phyloP scores from a whole-genome alignment of 2,329 filamentous ascomycete genomes.

The Pseudocercospora eumusae region DNA sequence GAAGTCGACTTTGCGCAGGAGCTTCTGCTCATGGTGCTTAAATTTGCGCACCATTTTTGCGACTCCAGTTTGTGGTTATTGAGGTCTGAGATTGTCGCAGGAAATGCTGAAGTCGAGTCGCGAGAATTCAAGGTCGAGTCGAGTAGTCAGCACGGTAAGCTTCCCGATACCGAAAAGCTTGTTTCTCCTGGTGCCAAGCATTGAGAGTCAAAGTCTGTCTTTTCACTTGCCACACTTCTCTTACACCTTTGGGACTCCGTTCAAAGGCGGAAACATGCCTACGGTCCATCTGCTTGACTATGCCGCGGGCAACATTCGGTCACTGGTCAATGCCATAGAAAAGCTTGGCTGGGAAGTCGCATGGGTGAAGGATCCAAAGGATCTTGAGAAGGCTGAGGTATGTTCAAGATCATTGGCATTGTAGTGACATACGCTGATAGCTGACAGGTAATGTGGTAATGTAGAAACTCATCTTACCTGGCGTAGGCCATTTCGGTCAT shows the following conservation, averaged over 20 bases:
- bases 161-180: conserved; percentile 5
- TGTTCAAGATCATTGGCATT: not conserved
- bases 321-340: conserved; percentile 95
- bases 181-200: conserved; percentile 1
- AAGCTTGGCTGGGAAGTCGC: conserved; percentile 90
- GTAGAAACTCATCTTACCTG: conserved; percentile 90
- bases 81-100: conserved; percentile 2
- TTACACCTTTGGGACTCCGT: not conserved
- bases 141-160: conserved; percentile 2
- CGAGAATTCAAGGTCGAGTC: not conserved
- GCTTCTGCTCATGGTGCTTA: conserved; percentile 95
- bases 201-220: conserved; percentile 9
- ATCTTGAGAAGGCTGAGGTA: conserved; percentile 84
- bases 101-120: conserved; percentile 14
- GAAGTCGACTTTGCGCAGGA: conserved; percentile 90
- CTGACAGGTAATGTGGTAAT: conserved; percentile 32
- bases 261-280: conserved; percentile 56
- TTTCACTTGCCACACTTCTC: not conserved
- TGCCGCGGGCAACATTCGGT: conserved; percentile 93
- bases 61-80: conserved; percentile 1
- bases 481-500: conserved; percentile 96
- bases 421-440: conserved; percentile 33
- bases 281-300: conserved; percentile 83
- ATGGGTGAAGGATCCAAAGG: conserved; percentile 83
- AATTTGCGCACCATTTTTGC: conserved; percentile 85